These are phyloP conservation scores for Helicocarpus griseus DNA, from an alignment of 2,329 filamentous ascomycete species.

Conservation along the genomic window DNA sequence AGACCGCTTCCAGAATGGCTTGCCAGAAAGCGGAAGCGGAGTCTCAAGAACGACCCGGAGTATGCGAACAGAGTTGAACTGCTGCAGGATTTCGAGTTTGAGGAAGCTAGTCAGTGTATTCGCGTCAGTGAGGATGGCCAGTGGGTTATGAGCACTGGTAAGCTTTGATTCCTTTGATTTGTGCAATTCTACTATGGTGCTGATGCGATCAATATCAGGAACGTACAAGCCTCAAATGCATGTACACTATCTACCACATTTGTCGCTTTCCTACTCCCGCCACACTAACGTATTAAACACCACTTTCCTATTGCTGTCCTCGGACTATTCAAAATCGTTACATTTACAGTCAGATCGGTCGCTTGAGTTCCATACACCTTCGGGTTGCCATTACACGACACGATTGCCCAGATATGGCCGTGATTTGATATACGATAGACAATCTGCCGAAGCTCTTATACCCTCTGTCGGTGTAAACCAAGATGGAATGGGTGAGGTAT, in stretches of 20 bases:
- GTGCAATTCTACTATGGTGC: background rate
- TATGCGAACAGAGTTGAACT: conserved; percentile 91
- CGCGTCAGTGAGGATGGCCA: conserved; percentile 89
- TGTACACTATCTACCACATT: conserved; percentile 85
- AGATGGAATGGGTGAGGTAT: conserved; percentile 85
- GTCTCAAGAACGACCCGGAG: conserved; percentile 82
- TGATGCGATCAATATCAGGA: conserved; percentile 29
- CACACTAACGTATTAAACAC: conserved; percentile 89
- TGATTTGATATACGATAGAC: conserved; percentile 74
- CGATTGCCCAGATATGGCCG: conserved; percentile 86
- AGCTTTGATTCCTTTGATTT: conserved; percentile 18
- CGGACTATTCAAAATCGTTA: conserved; percentile 87
- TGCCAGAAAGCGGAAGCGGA: conserved; percentile 76
- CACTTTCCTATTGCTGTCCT: conserved; percentile 77
- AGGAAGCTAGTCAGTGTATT: conserved; percentile 86
- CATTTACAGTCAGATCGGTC: conserved; percentile 87
- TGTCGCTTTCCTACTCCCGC: conserved; percentile 85
- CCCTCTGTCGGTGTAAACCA: conserved; percentile 79
- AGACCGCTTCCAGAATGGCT: conserved; percentile 93
- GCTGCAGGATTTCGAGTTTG: conserved; percentile 95
- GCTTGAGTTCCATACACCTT: conserved; percentile 85
- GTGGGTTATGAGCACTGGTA: conserved; percentile 92
- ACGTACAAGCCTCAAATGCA: conserved; percentile 78
- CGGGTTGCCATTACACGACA: conserved; percentile 79
- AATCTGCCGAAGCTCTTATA: conserved; percentile 73